Evolutionary conservation across 208 protist species (phyloP).

Genomic region (Trypanosoma brucei): DNA sequence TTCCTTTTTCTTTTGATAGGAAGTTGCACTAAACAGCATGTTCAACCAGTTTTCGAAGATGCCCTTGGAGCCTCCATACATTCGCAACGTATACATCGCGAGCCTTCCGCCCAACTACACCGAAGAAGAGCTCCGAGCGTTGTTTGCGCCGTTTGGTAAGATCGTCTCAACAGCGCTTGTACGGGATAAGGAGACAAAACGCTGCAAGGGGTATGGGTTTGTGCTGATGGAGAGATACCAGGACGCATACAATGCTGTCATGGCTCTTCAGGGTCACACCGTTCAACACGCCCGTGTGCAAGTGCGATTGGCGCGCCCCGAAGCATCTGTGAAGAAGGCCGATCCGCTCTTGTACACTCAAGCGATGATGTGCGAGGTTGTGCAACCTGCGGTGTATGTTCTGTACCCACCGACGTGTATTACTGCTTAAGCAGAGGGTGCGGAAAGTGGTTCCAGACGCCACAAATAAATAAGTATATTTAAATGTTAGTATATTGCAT

Average conservation of each 20-base stretch:
- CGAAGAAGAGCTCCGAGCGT: slow-evolving; percentile 56
- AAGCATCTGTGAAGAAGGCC: slow-evolving; percentile 69
- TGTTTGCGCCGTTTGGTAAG: slow-evolving; percentile 58
- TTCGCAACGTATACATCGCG: slow-evolving; percentile 83
- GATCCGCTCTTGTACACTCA: slow-evolving; percentile 62
- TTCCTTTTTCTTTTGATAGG: no score
- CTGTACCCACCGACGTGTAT: slow-evolving; percentile 22
- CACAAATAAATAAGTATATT: no score
- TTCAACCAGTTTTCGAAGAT: slow-evolving; percentile 9
- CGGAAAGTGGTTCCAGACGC: background rate
- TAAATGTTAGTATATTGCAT: background rate
- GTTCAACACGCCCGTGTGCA: slow-evolving; percentile 54
- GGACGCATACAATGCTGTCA: slow-evolving; percentile 37
- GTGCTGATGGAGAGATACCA: slow-evolving; percentile 70
- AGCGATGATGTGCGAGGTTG: slow-evolving; percentile 45
- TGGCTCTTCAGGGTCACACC: slow-evolving; percentile 48
- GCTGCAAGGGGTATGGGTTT: slow-evolving; percentile 81
- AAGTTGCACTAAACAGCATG: no score
- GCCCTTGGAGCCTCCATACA: slow-evolving; percentile 47
- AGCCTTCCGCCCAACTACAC: slow-evolving; percentile 58
- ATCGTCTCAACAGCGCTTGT: slow-evolving; percentile 75
- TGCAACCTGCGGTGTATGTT: slow-evolving; percentile 21
- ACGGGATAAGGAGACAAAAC: slow-evolving; percentile 47
- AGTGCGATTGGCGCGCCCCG: slow-evolving; percentile 59
- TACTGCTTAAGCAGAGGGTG: slow-evolving; percentile 1